Conservation (phyloP, 2,329 filamentous ascomycete genomes). For the Sporothrix pallida region DNA sequence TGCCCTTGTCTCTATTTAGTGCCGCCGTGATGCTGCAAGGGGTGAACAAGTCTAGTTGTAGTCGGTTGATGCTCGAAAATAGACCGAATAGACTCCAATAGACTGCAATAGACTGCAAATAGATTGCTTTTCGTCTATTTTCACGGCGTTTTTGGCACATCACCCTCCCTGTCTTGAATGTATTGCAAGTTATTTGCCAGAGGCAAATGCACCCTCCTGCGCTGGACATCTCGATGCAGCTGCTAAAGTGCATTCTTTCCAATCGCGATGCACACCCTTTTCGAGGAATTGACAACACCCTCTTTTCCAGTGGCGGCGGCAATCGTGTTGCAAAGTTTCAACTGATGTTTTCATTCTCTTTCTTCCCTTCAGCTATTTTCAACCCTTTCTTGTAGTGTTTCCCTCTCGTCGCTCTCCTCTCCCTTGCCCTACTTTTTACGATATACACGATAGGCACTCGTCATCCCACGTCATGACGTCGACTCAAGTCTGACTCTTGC, state of each 20-base stretch:
- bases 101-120: too few species aligned
- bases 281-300: not conserved
- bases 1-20: not conserved
- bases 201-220: not conserved
- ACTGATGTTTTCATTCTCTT: not conserved
- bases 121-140: too few species aligned
- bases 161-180: slow-evolving; percentile 1
- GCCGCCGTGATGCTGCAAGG: slow-evolving; percentile 9
- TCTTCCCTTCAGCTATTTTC: not conserved
- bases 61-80: not conserved
- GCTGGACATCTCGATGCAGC: slow-evolving; percentile 4
- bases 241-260: not conserved
- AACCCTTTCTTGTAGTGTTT: not conserved
- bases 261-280: not conserved
- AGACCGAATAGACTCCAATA: not conserved
- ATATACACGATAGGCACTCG: slow-evolving; percentile 1
- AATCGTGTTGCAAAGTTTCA: not conserved
- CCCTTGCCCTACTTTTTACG: not conserved
- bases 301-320: too few species aligned
- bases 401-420: not conserved
- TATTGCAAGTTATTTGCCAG: not conserved
- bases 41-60: not conserved
- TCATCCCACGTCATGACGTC: slow-evolving; percentile 30
- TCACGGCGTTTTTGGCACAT: too few species aligned
- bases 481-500: not conserved